Conservation (phyloP, 1,139 yeast species). For the Blastobotrys proliferans region DNA sequence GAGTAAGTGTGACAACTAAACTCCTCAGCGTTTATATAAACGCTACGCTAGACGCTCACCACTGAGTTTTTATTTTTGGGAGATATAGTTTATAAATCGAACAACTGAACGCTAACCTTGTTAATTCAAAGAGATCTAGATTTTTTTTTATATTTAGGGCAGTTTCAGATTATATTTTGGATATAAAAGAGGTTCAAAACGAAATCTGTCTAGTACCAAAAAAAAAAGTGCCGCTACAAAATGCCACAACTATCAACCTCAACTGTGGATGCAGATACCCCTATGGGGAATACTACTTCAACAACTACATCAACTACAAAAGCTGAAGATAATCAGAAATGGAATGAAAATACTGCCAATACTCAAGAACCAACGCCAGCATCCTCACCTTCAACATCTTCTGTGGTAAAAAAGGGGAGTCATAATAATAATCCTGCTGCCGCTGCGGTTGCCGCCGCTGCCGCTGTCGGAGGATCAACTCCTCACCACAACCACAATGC, state of each 20-base stretch:
- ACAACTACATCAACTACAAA: neutral
- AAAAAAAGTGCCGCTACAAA: neutral
- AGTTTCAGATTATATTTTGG: no score
- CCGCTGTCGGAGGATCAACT: neutral
- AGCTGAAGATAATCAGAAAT: neutral
- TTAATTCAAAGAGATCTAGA: neutral
- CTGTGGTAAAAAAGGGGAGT: neutral
- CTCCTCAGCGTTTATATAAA: no score
- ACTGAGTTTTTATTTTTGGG: no score
- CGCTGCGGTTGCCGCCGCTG: neutral
- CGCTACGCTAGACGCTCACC: no score
- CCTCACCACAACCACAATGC: neutral
- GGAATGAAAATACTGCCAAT: conserved; percentile 2
- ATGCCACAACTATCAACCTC: conserved; percentile 10
- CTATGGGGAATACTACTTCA: conserved; percentile 14
- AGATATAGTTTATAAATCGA: no score
- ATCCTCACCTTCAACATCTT: conserved; percentile 1
- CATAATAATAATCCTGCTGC: neutral
- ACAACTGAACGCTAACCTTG: neutral
- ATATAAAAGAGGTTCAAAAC: no score
- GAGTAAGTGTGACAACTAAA: no score
- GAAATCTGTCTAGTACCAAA: neutral
- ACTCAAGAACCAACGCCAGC: conserved; percentile 1
- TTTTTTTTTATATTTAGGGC: neutral
- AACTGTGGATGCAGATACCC: conserved; percentile 13